Percentiles rank a stretch among this genome's conserved stretches.
phyloP scores from a whole-genome alignment of 495 filamentous ascomycete species.

The Amniculicola lignicola region DNA sequence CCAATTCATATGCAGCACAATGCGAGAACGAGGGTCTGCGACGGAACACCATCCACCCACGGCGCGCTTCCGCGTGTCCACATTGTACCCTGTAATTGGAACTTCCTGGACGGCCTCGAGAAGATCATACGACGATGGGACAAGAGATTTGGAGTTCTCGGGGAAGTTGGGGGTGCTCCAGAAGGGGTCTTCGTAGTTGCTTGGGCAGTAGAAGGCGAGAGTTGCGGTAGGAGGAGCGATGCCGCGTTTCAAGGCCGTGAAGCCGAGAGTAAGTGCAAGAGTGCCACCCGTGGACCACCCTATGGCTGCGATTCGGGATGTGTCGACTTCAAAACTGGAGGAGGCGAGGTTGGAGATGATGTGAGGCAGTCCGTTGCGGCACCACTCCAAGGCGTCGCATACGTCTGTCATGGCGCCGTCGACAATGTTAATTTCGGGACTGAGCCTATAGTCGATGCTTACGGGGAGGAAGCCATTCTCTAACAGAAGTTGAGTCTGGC shows the following conservation, averaged over 20 bases:
- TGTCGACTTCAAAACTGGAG: conserved; percentile 41
- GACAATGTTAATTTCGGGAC: conserved; percentile 50
- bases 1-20: conserved; percentile 50
- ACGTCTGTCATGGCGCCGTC: conserved; percentile 54
- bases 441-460: conserved; percentile 56
- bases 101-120: background rate
- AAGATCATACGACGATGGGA: background rate
- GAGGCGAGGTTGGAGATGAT: conserved; percentile 25
- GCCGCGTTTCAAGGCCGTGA: conserved; percentile 37
- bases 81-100: background rate
- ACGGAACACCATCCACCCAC: background rate
- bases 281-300: conserved; percentile 59
- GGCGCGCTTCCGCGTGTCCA: too few species aligned
- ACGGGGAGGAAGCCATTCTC: conserved; percentile 50
- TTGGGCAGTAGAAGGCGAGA: conserved; percentile 54
- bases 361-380: conserved; percentile 42
- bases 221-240: conserved; percentile 49
- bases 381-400: conserved; percentile 49
- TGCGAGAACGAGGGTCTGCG: conserved; percentile 42
- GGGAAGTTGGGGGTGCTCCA: background rate
- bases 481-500: conserved; percentile 45
- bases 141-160: background rate
- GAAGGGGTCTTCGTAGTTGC: conserved; percentile 23
- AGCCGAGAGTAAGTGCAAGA: conserved; percentile 51
- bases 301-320: conserved; percentile 45